Evolutionary conservation across 2,329 filamentous ascomycete genomes (phyloP).

Genomic region (Colletotrichum musicola): DNA sequence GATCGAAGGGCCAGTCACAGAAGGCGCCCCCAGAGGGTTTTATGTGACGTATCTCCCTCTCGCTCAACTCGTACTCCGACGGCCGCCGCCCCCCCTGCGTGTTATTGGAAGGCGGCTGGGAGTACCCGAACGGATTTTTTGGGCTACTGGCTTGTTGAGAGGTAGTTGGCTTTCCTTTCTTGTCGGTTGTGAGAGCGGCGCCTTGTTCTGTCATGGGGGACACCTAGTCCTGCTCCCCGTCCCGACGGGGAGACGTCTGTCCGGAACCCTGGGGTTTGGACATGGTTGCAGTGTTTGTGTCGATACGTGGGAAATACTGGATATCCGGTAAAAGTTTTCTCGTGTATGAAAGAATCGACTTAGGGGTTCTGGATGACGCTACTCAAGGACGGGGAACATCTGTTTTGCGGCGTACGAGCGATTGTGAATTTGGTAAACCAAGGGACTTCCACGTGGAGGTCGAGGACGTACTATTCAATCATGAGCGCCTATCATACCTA

Average conservation of each 20-base stretch:
- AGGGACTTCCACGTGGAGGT: neutral
- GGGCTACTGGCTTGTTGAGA: neutral
- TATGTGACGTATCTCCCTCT: slow-evolving; percentile 4
- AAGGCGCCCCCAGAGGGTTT: neutral
- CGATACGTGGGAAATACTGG: neutral
- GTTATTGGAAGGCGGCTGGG: slow-evolving; percentile 3
- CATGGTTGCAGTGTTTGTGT: neutral
- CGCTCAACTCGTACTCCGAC: neutral
- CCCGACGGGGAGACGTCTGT: neutral
- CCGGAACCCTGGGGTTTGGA: neutral
- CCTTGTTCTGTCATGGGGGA: slow-evolving; percentile 34
- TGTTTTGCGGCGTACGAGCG: neutral
- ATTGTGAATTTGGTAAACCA: neutral
- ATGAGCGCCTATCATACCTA: neutral
- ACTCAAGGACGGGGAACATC: neutral
- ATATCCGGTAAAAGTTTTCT: neutral
- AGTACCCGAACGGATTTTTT: neutral
- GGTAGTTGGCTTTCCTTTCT: neutral
- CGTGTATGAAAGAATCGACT: too few relatives aligned
- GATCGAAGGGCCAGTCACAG: neutral
- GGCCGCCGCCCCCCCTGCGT: too few relatives aligned
- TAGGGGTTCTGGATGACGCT: neutral
- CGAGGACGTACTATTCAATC: neutral
- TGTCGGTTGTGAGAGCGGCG: slow-evolving; percentile 20
- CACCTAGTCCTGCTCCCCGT: slow-evolving; percentile 18